These are phyloP conservation scores for Saccharomycopsis schoenii DNA, from an alignment of 805 yeast species.

Conservation along the genomic window DNA sequence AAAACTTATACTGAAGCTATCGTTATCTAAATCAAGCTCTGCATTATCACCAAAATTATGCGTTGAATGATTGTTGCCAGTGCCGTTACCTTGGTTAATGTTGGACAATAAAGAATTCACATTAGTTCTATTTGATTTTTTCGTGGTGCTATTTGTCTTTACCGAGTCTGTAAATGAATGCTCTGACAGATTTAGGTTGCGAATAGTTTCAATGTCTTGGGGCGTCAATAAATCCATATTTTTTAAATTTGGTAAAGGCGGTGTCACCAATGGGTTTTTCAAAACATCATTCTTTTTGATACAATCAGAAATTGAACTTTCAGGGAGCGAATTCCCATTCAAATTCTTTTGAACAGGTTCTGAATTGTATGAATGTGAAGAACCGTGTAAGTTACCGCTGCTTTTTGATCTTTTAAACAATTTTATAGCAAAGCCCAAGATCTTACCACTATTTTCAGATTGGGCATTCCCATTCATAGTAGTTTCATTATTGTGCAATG, in stretches of 20 bases:
- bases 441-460: constrained; percentile 4
- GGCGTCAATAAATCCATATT: not conserved
- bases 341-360: not conserved
- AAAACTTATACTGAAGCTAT: not conserved
- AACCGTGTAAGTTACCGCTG: constrained; percentile 4
- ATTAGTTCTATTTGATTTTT: not conserved
- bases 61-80: not conserved
- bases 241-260: not conserved
- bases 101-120: not conserved
- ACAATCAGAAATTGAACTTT: not conserved
- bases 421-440: constrained; percentile 18
- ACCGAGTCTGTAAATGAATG: not conserved
- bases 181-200: not conserved
- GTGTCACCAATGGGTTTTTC: not conserved
- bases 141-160: not conserved
- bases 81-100: not conserved
- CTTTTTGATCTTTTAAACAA: constrained; percentile 18
- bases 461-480: not conserved
- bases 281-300: not conserved
- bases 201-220: not conserved
- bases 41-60: not conserved
- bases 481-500: constrained; percentile 4
- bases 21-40: not conserved
- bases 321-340: not conserved
- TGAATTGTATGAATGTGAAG: not conserved